These are phyloP conservation scores for Umbilicaria muhlenbergii DNA, from an alignment of 495 filamentous ascomycete genomes.

Conservation along the genomic window DNA sequence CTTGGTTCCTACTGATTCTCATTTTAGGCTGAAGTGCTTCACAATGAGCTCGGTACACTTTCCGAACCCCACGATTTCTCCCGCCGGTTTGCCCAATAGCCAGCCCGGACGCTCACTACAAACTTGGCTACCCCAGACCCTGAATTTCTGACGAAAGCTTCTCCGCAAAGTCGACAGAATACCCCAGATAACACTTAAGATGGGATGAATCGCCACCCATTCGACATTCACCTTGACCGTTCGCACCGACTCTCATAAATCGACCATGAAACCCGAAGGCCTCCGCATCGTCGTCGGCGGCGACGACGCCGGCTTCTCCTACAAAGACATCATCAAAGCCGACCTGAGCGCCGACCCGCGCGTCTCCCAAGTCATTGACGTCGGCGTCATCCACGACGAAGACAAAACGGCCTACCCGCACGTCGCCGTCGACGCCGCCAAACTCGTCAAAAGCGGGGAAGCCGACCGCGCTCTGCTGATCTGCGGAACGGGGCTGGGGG, in stretches of 20 bases:
- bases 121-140: not conserved
- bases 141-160: not conserved
- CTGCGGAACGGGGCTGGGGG: conserved; percentile 75
- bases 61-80: too few relatives aligned
- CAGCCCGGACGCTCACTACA: too few relatives aligned
- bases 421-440: conserved; percentile 54
- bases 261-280: conserved; percentile 4
- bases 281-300: conserved; percentile 45
- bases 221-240: not conserved
- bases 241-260: too few relatives aligned
- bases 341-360: conserved; percentile 51
- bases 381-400: conserved; percentile 43
- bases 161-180: not conserved
- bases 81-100: too few relatives aligned
- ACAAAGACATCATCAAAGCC: conserved; percentile 65
- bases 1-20: too few relatives aligned
- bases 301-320: conserved; percentile 62
- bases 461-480: conserved; percentile 71
- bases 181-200: not conserved
- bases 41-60: too few relatives aligned
- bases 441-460: conserved; percentile 49
- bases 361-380: conserved; percentile 53
- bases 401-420: conserved; percentile 81
- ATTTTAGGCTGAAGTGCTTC: too few relatives aligned
- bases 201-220: not conserved